Conservation (phyloP, 495 filamentous ascomycete genomes). For the Evernia prunastri region DNA sequence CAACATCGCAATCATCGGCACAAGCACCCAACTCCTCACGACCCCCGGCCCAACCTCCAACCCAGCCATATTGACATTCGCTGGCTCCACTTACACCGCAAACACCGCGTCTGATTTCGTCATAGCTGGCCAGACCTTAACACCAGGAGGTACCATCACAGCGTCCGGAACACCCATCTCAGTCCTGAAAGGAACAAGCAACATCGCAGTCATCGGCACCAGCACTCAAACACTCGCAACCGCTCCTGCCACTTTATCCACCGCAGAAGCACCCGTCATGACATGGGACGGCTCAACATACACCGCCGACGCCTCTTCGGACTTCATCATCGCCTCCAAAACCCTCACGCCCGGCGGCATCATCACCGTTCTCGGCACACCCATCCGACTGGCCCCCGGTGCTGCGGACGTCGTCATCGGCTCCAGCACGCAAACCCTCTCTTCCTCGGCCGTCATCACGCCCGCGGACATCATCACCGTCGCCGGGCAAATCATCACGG, state of each 20-base stretch:
- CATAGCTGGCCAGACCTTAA: conserved; percentile 4
- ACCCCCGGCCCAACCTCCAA: not conserved
- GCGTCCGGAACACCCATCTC: conserved; percentile 15
- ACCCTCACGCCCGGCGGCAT: conserved; percentile 11
- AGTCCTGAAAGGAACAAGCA: not conserved
- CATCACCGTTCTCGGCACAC: conserved; percentile 12
- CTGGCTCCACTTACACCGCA: conserved; percentile 11
- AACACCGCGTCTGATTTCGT: conserved; percentile 11
- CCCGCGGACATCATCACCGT: conserved; percentile 9
- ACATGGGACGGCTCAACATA: conserved; percentile 7
- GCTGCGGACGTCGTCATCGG: conserved; percentile 13
- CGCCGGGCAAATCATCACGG: conserved; percentile 15
- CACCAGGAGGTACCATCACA: conserved; percentile 7
- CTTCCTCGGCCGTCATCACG: not conserved
- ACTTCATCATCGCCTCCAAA: conserved; percentile 19
- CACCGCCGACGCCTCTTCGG: conserved; percentile 10
- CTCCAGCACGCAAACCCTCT: not conserved
- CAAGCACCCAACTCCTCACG: not conserved
- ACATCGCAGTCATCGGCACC: conserved; percentile 12
- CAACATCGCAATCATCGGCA: not conserved
- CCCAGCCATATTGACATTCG: conserved; percentile 11
- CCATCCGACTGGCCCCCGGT: conserved; percentile 12
- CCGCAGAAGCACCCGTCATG: conserved; percentile 1
- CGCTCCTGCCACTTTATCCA: not conserved
- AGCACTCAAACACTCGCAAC: conserved; percentile 9